Percentiles rank a stretch among this genome's conserved stretches.
Conservation (phyloP, 208 protist genomes). For the Trypanosomatidae sp. region DNA sequence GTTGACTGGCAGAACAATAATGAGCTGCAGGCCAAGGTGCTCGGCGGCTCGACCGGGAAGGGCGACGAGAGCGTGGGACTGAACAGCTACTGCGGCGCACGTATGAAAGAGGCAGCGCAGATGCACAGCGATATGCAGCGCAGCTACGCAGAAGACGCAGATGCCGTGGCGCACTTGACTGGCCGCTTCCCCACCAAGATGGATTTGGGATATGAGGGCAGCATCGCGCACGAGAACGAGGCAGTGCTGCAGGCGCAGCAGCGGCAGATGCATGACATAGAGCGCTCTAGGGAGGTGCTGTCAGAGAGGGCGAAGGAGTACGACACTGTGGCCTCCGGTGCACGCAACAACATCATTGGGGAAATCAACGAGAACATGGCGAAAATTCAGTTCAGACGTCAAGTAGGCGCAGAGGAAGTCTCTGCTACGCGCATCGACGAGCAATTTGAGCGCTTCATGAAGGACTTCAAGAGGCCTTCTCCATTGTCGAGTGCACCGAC, state of each 20-base stretch:
- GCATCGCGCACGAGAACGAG: slow-evolving; percentile 60
- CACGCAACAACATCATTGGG: slow-evolving; percentile 35
- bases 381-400: slow-evolving; percentile 76
- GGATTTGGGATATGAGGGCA: slow-evolving; percentile 88
- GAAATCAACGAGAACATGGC: slow-evolving; percentile 83
- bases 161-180: slow-evolving; percentile 36
- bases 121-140: slow-evolving; percentile 67
- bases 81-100: slow-evolving; percentile 81
- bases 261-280: slow-evolving; percentile 62
- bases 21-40: slow-evolving; percentile 67
- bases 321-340: slow-evolving; percentile 17
- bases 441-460: slow-evolving; percentile 90
- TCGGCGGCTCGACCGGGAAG: slow-evolving; percentile 33
- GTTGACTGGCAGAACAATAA: slow-evolving; percentile 91
- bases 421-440: slow-evolving; percentile 78
- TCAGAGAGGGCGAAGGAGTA: slow-evolving; percentile 26
- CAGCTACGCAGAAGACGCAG: slow-evolving; percentile 81
- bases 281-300: slow-evolving; percentile 29
- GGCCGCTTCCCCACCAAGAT: slow-evolving; percentile 70
- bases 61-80: slow-evolving; percentile 64
- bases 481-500: slow-evolving; percentile 3
- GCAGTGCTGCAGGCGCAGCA: slow-evolving; percentile 34
- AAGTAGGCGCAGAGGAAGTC: slow-evolving; percentile 67
- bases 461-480: slow-evolving; percentile 54
- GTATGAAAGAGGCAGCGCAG: slow-evolving; percentile 73